These are phyloP conservation scores for Kazachstania sp. DNA, from an alignment of 1,139 yeast species.

Conservation along the genomic window DNA sequence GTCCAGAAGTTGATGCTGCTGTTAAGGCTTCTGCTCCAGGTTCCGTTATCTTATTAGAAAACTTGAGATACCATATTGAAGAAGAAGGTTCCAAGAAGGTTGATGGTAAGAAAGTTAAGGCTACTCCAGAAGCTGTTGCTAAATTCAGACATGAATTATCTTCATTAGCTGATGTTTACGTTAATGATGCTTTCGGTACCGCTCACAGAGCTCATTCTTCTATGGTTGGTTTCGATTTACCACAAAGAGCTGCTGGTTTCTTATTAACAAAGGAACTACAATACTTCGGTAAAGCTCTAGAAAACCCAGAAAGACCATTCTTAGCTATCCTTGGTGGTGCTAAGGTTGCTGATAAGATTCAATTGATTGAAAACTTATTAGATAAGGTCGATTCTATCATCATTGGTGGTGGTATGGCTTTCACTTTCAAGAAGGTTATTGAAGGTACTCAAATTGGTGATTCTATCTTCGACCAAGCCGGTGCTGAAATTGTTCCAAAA, in stretches of 20 bases:
- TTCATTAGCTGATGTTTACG: constrained; percentile 84
- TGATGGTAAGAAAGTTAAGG: constrained; percentile 9
- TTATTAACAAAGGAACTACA: constrained; percentile 90
- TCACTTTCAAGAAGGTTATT: constrained; percentile 9
- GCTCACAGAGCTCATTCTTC: constrained; percentile 47
- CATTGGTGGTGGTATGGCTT: constrained; percentile 12
- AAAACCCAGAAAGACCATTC: constrained; percentile 93
- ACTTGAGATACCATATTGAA: constrained; percentile 86
- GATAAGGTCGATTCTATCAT: constrained; percentile 9
- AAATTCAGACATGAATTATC: constrained; percentile 81
- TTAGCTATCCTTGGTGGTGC: constrained; percentile 98
- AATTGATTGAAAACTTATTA: constrained; percentile 9
- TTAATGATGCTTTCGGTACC: constrained; percentile 96
- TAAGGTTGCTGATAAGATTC: constrained; percentile 53
- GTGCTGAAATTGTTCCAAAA: constrained; percentile 11
- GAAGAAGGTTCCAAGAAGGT: constrained; percentile 10
- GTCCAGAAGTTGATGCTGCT: constrained; percentile 69
- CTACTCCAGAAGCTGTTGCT: constrained; percentile 70
- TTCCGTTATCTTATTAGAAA: constrained; percentile 65
- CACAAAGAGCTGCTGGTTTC: constrained; percentile 95
- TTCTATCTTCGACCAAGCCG: constrained; percentile 9
- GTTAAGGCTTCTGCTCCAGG: constrained; percentile 65
- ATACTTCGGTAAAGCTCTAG: constrained; percentile 93
- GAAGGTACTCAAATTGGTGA: constrained; percentile 9
- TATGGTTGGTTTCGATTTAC: constrained; percentile 32